Conservation (phyloP, 257 asterid species). For the Penstemon newberryi region DNA sequence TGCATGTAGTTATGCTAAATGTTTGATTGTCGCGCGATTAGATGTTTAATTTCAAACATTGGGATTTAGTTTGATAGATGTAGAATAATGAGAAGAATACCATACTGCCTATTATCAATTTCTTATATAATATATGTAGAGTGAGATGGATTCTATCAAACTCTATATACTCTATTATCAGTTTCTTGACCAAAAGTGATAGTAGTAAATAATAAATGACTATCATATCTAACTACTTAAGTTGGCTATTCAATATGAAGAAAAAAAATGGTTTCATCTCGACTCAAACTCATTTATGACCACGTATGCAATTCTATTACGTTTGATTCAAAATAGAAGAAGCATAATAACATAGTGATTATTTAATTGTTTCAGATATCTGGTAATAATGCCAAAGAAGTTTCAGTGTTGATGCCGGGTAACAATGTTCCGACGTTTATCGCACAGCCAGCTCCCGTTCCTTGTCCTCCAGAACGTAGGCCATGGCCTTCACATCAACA, state of each 20-base stretch:
- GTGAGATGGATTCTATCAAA: not conserved
- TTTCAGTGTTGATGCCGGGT: constrained; percentile 93
- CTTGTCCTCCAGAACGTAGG: constrained; percentile 65
- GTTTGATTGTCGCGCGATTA: not conserved
- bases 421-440: constrained; percentile 72
- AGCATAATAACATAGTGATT: not conserved
- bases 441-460: constrained; percentile 79
- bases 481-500: constrained; percentile 59
- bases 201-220: too few species aligned
- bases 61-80: not conserved
- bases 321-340: not conserved
- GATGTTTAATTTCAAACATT: not conserved
- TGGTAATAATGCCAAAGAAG: constrained; percentile 55
- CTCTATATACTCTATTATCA: too few species aligned
- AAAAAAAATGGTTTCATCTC: too few species aligned
- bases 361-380: constrained; percentile 41
- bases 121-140: too few species aligned
- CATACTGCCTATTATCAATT: too few species aligned
- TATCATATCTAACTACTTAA: too few species aligned
- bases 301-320: not conserved
- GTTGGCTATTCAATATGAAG: too few species aligned
- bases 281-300: not conserved
- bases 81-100: not conserved
- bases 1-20: constrained; percentile 11
- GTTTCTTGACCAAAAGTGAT: too few species aligned